Conservation (phyloP, 805 yeast genomes). For the Myxozyma neglecta region DNA sequence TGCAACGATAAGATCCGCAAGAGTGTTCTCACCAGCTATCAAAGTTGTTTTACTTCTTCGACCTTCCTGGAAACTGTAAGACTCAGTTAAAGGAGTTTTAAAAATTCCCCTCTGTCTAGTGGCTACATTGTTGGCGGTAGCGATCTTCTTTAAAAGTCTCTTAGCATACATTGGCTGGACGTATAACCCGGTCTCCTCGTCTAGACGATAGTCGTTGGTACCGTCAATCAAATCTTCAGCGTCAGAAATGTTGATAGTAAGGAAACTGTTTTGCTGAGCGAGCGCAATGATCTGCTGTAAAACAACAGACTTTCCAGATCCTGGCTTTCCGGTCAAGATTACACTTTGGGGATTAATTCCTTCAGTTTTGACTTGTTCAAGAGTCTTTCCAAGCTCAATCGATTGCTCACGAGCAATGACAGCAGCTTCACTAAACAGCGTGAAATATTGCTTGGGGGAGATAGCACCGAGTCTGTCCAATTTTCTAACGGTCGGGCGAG, state of each 20-base stretch:
- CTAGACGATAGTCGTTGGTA: conserved; percentile 1
- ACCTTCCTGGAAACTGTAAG: conserved; percentile 1
- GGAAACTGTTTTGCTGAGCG: conserved; percentile 1
- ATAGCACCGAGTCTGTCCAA: conserved; percentile 5
- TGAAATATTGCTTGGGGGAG: conserved; percentile 14
- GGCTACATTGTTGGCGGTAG: neutral
- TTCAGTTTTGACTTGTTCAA: neutral
- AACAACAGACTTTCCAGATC: conserved; percentile 26
- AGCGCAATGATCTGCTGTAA: conserved; percentile 22
- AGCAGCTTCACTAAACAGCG: conserved; percentile 18
- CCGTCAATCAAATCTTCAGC: conserved; percentile 25
- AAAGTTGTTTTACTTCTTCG: neutral
- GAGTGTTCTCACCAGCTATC: conserved; percentile 7
- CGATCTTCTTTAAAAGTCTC: conserved; percentile 8
- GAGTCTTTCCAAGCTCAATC: neutral
- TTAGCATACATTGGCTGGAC: conserved; percentile 26
- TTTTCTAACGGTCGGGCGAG: neutral
- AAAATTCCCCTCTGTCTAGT: neutral
- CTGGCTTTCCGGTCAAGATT: conserved; percentile 18
- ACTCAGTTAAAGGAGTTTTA: neutral
- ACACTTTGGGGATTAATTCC: neutral
- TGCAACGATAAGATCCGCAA: conserved; percentile 6
- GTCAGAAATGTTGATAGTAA: conserved; percentile 24
- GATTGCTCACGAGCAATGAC: conserved; percentile 10
- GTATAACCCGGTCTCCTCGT: conserved; percentile 6